Percentiles rank a stretch among this genome's conserved stretches.
Evolutionary conservation across 768 basidiomycete genomes (phyloP).

Genomic region (Serendipita sp.): DNA sequence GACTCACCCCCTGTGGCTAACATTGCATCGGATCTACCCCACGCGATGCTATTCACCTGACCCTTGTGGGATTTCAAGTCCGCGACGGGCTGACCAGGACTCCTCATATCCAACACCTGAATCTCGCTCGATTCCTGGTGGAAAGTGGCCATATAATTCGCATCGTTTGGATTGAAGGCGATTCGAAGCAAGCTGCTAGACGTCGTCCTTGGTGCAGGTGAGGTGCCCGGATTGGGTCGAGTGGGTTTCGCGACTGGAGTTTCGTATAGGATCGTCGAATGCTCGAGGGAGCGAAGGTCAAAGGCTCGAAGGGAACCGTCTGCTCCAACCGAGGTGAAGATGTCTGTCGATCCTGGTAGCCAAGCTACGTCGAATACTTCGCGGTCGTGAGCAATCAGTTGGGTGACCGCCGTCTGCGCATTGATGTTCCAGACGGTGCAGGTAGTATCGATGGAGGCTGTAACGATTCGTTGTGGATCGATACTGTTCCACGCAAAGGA

Average conservation of each 20-base stretch:
- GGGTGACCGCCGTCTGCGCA: constrained; percentile 82
- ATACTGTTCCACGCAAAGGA: constrained; percentile 98
- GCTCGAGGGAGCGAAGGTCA: constrained; percentile 89
- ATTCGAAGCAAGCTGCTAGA: constrained; percentile 74
- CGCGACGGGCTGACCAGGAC: constrained; percentile 87
- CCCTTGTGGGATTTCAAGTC: constrained; percentile 74
- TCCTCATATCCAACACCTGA: constrained; percentile 92
- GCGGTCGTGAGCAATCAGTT: constrained; percentile 92
- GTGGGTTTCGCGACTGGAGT: constrained; percentile 29
- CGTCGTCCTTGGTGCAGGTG: constrained; percentile 48
- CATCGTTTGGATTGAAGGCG: constrained; percentile 59
- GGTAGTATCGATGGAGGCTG: constrained; percentile 95
- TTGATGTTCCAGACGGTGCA: constrained; percentile 99
- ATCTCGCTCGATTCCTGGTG: constrained; percentile 84
- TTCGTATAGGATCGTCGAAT: constrained; percentile 97
- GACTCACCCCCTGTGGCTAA: constrained; percentile 71
- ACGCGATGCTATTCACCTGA: constrained; percentile 74
- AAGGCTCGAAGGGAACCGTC: constrained; percentile 94
- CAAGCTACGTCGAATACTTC: constrained; percentile 98
- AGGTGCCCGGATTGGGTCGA: constrained; percentile 42
- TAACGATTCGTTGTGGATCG: constrained; percentile 78
- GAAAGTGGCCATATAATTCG: constrained; percentile 94
- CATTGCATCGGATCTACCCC: constrained; percentile 75
- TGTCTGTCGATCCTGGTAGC: constrained; percentile 88
- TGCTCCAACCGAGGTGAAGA: constrained; percentile 96